Conservation (phyloP, 2,329 filamentous ascomycete genomes). For the Phoma sp. region DNA sequence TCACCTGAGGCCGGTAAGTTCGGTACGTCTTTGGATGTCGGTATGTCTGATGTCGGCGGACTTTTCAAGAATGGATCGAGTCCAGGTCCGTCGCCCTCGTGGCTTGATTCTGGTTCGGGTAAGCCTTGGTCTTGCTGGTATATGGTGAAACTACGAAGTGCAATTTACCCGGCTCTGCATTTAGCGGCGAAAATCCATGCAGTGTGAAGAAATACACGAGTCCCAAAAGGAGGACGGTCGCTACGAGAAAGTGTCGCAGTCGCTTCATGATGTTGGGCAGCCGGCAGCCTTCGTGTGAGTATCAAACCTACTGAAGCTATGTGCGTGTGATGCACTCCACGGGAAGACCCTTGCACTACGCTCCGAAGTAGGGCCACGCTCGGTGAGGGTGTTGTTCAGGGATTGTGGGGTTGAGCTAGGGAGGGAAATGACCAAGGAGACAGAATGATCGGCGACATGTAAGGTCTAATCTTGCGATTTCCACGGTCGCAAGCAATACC, state of each 20-base stretch:
- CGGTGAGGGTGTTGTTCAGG: neutral
- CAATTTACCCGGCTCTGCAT: neutral
- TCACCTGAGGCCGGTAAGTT: neutral
- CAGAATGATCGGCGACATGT: conserved; percentile 14
- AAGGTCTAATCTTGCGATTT: neutral
- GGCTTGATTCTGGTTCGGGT: neutral
- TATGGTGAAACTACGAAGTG: neutral
- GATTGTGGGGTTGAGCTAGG: neutral
- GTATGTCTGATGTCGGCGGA: neutral
- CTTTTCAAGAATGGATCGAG: neutral
- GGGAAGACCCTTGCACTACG: neutral
- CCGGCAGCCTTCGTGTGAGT: neutral
- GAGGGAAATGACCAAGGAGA: neutral
- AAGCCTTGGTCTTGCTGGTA: conserved; percentile 1
- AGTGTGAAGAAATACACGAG: conserved; percentile 8
- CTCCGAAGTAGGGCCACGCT: neutral
- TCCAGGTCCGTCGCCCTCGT: neutral
- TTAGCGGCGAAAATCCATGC: conserved; percentile 1
- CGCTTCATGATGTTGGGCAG: conserved; percentile 11
- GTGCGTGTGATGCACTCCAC: neutral
- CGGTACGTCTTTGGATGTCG: neutral
- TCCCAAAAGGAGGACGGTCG: conserved; percentile 9
- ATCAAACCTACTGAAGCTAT: neutral
- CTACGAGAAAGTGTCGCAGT: conserved; percentile 2
- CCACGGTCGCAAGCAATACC: neutral